These are phyloP conservation scores for Oryza meridionalis DNA, from an alignment of 176 grass and related monocot species.

Conservation along the genomic window DNA sequence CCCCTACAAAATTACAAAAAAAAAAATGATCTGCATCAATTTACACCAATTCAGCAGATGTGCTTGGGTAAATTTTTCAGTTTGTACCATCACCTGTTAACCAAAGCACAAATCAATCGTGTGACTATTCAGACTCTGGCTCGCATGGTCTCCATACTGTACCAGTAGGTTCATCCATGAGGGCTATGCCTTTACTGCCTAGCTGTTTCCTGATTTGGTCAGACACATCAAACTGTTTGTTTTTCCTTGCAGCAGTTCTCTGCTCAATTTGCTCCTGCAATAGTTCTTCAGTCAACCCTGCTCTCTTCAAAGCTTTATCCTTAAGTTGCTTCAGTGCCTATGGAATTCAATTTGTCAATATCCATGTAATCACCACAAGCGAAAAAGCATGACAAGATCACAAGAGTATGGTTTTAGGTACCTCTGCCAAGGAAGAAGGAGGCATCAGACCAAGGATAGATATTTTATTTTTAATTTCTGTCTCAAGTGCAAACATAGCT, in stretches of 20 bases:
- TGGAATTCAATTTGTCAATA: background rate
- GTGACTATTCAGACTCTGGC: conserved; percentile 31
- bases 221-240: conserved; percentile 52
- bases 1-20: conserved; percentile 11
- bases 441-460: conserved; percentile 68
- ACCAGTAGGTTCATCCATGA: conserved; percentile 83
- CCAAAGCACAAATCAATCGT: background rate
- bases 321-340: conserved; percentile 42
- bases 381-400: background rate
- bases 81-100: conserved; percentile 27
- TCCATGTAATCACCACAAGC: conserved; percentile 2
- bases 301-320: conserved; percentile 53
- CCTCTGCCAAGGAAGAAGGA: conserved; percentile 57
- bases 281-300: conserved; percentile 47
- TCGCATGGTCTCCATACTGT: conserved; percentile 83
- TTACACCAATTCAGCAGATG: background rate
- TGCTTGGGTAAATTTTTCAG: background rate
- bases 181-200: conserved; percentile 57
- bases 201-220: conserved; percentile 63
- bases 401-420: conserved; percentile 30
- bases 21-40: conserved; percentile 18
- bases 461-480: conserved; percentile 64
- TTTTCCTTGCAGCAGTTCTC: conserved; percentile 42
- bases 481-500: conserved; percentile 58
- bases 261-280: conserved; percentile 45